A percentile compares a stretch with the other conserved stretches of the same genome.
These are phyloP conservation scores for Incumbomyces delicatus DNA, from an alignment of 2,329 filamentous ascomycete genomes.

Conservation along the genomic window DNA sequence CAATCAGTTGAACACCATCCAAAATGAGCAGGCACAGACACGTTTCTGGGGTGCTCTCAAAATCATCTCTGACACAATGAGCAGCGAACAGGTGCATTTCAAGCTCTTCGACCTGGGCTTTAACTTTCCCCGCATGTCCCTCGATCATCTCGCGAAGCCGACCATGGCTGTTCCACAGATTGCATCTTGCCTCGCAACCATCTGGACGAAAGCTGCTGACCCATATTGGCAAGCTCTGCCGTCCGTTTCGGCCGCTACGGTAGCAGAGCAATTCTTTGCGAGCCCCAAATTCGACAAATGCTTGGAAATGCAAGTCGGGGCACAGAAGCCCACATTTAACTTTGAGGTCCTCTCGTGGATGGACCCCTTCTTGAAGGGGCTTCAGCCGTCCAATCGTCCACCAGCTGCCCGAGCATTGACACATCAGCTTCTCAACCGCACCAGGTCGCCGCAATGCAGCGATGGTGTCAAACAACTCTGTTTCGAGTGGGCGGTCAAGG, in stretches of 20 bases:
- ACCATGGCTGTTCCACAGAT: slow-evolving; percentile 56
- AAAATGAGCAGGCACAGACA: slow-evolving; percentile 49
- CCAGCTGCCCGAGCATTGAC: slow-evolving; percentile 73
- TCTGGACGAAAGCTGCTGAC: slow-evolving; percentile 65
- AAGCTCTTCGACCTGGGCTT: slow-evolving; percentile 70
- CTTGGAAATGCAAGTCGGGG: slow-evolving; percentile 27
- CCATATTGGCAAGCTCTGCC: slow-evolving; percentile 86
- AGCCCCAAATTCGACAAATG: slow-evolving; percentile 56
- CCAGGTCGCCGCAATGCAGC: slow-evolving; percentile 33
- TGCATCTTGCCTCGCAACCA: slow-evolving; percentile 57
- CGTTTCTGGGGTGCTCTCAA: slow-evolving; percentile 72
- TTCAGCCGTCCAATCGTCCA: slow-evolving; percentile 64
- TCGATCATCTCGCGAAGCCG: slow-evolving; percentile 58
- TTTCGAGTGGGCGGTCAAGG: slow-evolving; percentile 35
- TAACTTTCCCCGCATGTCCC: slow-evolving; percentile 49
- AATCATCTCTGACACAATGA: slow-evolving; percentile 63
- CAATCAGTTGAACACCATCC: slow-evolving; percentile 54
- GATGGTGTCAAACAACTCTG: slow-evolving; percentile 36
- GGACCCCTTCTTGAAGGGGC: slow-evolving; percentile 63
- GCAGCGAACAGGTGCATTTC: slow-evolving; percentile 64
- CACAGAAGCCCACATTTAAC: slow-evolving; percentile 1
- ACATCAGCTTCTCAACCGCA: slow-evolving; percentile 59
- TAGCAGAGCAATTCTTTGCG: slow-evolving; percentile 75
- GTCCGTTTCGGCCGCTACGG: slow-evolving; percentile 64
- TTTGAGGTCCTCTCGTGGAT: slow-evolving; percentile 64